Evolutionary conservation across 441 rosid species (phyloP).

Genomic region (Gossypium lobatum): DNA sequence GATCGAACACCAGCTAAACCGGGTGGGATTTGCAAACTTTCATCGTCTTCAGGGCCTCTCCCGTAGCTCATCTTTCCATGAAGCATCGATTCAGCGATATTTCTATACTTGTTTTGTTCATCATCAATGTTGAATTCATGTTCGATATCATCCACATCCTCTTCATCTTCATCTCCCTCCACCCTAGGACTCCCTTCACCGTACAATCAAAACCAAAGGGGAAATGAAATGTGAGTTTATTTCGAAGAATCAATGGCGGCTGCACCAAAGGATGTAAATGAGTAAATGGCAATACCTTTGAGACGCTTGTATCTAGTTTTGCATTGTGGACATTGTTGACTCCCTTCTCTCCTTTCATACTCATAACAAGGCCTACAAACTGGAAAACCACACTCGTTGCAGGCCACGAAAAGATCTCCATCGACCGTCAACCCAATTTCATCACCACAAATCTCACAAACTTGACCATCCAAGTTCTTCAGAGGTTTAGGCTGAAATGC

Average conservation of each 20-base stretch:
- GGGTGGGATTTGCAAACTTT: slow-evolving; percentile 58
- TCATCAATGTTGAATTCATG: slow-evolving; percentile 88
- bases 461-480: slow-evolving; percentile 84
- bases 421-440: slow-evolving; percentile 74
- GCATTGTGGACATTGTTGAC: slow-evolving; percentile 88
- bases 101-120: slow-evolving; percentile 55
- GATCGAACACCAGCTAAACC: slow-evolving; percentile 59
- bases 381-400: slow-evolving; percentile 96
- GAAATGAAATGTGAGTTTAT: neutral
- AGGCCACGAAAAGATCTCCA: slow-evolving; percentile 93
- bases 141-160: slow-evolving; percentile 92
- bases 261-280: neutral
- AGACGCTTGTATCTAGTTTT: slow-evolving; percentile 95
- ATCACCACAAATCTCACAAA: slow-evolving; percentile 95
- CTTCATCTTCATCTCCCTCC: slow-evolving; percentile 96
- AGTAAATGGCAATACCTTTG: slow-evolving; percentile 42
- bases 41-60: slow-evolving; percentile 91
- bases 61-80: slow-evolving; percentile 96
- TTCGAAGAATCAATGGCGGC: neutral
- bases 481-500: slow-evolving; percentile 65
- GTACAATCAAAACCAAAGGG: neutral
- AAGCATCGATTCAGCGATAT: slow-evolving; percentile 80
- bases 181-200: slow-evolving; percentile 79
- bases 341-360: slow-evolving; percentile 93
- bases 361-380: slow-evolving; percentile 91